Evolutionary conservation across 148 eudicot genomes (phyloP).

Genomic region (Limonium bicolor): DNA sequence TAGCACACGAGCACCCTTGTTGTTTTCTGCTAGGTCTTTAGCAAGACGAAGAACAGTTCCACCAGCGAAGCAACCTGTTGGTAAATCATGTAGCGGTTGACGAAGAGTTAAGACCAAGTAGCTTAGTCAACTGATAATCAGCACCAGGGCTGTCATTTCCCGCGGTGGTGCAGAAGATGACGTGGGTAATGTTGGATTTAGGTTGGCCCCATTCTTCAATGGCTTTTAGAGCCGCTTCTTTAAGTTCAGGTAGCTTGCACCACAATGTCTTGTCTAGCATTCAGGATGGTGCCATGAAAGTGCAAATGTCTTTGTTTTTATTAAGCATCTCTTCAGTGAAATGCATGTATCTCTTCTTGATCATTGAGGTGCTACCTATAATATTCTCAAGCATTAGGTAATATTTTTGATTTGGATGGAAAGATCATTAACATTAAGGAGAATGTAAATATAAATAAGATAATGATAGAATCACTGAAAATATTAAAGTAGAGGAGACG

Average conservation of each 20-base stretch:
- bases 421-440: no score
- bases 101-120: conserved; percentile 2
- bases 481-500: neutral
- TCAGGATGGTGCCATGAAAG: neutral
- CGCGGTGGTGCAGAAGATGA: conserved; percentile 5
- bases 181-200: conserved; percentile 5
- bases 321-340: neutral
- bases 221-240: conserved; percentile 5
- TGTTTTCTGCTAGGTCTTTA: no score
- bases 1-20: no score
- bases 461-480: no score
- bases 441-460: no score
- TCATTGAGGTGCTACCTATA: neutral
- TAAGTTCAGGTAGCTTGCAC: neutral
- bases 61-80: no score
- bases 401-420: no score
- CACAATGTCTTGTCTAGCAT: conserved; percentile 2
- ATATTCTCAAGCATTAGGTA: no score
- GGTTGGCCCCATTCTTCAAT: conserved; percentile 3
- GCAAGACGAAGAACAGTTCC: conserved; percentile 2
- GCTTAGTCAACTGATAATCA: conserved; percentile 2
- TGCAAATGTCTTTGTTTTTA: neutral
- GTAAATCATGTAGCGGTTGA: conserved; percentile 4
- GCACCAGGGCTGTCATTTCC: conserved; percentile 6
- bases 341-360: neutral